A percentile compares a stretch with the other conserved stretches of the same genome.
Evolutionary conservation across 352 stramenopile species (phyloP).

Genomic region (Phytophthora syringae): DNA sequence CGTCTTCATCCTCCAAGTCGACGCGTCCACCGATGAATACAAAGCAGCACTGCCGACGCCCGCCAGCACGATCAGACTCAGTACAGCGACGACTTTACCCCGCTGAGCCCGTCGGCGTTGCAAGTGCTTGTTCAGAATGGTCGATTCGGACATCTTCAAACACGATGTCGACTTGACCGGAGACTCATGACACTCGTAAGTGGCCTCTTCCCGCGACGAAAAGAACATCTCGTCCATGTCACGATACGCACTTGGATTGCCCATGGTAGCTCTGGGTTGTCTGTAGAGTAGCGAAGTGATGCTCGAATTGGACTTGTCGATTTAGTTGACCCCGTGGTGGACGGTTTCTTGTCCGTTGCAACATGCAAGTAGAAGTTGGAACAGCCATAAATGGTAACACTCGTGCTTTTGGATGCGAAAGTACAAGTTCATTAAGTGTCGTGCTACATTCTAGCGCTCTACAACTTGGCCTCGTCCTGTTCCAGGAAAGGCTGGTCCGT

Average conservation of each 20-base stretch:
- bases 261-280: conserved; percentile 4
- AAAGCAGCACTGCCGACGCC: conserved; percentile 19
- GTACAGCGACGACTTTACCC: conserved; percentile 24
- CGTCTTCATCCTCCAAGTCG: conserved; percentile 11
- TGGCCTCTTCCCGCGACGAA: conserved; percentile 26
- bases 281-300: conserved; percentile 13
- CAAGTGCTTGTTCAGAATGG: conserved; percentile 33
- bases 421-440: background rate
- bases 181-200: conserved; percentile 39
- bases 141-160: conserved; percentile 26
- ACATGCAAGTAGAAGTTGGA: background rate
- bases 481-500: conserved; percentile 47
- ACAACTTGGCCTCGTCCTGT: conserved; percentile 12
- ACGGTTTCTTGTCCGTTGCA: conserved; percentile 19
- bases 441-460: background rate
- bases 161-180: conserved; percentile 5
- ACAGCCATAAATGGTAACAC: background rate
- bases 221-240: conserved; percentile 46
- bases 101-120: conserved; percentile 19
- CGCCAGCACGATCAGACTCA: conserved; percentile 24
- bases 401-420: background rate
- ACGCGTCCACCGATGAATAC: conserved; percentile 18
- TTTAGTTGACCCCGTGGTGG: conserved; percentile 3
- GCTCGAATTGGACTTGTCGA: conserved; percentile 1
- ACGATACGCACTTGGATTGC: conserved; percentile 25